These are phyloP conservation scores for Chrysoporthe puriensis DNA, from an alignment of 2,329 filamentous ascomycete genomes.

Conservation along the genomic window DNA sequence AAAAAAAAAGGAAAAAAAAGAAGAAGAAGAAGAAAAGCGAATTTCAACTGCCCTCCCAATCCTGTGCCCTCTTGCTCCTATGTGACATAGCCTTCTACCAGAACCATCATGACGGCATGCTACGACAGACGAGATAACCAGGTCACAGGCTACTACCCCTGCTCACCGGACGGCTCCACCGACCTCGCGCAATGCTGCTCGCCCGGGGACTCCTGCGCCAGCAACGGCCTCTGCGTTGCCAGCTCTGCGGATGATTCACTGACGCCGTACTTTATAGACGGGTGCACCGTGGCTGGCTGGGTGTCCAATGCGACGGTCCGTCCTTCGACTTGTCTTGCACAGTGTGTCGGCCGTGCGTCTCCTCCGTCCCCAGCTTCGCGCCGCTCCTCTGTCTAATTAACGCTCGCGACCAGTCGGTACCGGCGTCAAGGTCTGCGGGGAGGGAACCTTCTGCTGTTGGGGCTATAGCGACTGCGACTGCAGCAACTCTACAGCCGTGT, in stretches of 20 bases:
- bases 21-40: too few relatives aligned
- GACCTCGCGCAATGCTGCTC: conserved; percentile 3
- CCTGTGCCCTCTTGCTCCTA: not conserved
- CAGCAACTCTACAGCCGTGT: not conserved
- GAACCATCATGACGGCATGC: not conserved
- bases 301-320: not conserved
- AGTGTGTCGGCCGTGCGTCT: not conserved
- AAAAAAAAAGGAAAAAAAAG: too few relatives aligned
- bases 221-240: conserved; percentile 4
- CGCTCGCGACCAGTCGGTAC: not conserved
- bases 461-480: not conserved
- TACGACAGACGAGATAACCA: conserved; percentile 4
- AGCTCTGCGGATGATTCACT: not conserved
- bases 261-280: not conserved
- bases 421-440: not conserved
- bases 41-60: too few relatives aligned
- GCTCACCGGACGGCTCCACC: not conserved
- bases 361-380: too few relatives aligned
- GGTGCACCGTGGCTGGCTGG: not conserved
- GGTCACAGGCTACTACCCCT: not conserved
- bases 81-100: not conserved
- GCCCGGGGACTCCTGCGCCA: conserved; percentile 2
- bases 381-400: too few relatives aligned
- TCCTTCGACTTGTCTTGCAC: not conserved
- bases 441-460: not conserved